Conservation (phyloP, 2,329 filamentous ascomycete species). For the Gaeumannomyces tritici region DNA sequence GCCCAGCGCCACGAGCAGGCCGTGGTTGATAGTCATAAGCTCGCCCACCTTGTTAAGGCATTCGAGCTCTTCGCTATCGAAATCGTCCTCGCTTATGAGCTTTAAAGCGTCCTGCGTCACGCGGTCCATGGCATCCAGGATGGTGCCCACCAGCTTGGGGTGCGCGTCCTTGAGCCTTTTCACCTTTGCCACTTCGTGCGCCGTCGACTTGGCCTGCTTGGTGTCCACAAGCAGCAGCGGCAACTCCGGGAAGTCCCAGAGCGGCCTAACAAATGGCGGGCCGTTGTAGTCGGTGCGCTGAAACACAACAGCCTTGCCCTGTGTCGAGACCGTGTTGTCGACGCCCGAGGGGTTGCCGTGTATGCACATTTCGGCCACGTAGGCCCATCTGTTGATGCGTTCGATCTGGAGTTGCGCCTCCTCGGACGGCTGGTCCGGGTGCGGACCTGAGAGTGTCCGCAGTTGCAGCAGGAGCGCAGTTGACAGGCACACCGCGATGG, state of each 20-base stretch:
- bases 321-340: slow-evolving; percentile 90
- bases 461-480: slow-evolving; percentile 80
- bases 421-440: slow-evolving; percentile 78
- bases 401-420: slow-evolving; percentile 89
- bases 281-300: slow-evolving; percentile 68
- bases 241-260: slow-evolving; percentile 86
- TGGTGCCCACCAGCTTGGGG: slow-evolving; percentile 66
- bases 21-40: slow-evolving; percentile 89
- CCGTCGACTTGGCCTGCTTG: slow-evolving; percentile 75
- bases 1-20: slow-evolving; percentile 78
- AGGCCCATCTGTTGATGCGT: slow-evolving; percentile 95
- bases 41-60: slow-evolving; percentile 71
- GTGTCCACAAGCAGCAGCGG: slow-evolving; percentile 88
- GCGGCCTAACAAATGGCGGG: slow-evolving; percentile 64
- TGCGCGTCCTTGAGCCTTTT: slow-evolving; percentile 59
- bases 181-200: slow-evolving; percentile 80
- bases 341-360: slow-evolving; percentile 95
- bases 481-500: slow-evolving; percentile 81
- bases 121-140: slow-evolving; percentile 78
- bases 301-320: slow-evolving; percentile 91
- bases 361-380: slow-evolving; percentile 93
- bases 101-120: slow-evolving; percentile 48
- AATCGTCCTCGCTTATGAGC: slow-evolving; percentile 50
- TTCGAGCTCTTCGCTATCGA: slow-evolving; percentile 49
- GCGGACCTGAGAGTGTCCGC: slow-evolving; percentile 78